Evolutionary conservation across 345 rosid species (phyloP).

Genomic region (Conringia planisiliqua): DNA sequence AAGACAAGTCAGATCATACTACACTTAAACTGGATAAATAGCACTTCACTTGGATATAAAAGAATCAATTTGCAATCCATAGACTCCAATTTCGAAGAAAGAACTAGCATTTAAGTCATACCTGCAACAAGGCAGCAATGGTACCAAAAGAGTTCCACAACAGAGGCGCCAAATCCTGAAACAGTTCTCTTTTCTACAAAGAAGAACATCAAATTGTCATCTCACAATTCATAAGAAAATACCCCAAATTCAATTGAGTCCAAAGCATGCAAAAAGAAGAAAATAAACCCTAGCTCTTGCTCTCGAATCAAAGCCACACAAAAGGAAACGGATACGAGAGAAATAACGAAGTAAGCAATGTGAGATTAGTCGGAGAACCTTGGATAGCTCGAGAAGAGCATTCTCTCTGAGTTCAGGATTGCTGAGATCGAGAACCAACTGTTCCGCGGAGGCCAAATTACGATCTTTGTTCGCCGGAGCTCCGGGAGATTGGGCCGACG

Average conservation of each 20-base stretch:
- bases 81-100: background rate
- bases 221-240: background rate
- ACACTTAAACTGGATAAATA: background rate
- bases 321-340: background rate
- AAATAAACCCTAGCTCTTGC: conserved; percentile 18
- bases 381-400: conserved; percentile 72
- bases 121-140: conserved; percentile 38
- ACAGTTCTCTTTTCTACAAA: conserved; percentile 81
- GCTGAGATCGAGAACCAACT: conserved; percentile 87
- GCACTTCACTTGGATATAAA: background rate
- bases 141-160: conserved; percentile 55
- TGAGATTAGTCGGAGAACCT: conserved; percentile 35
- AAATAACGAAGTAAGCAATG: background rate
- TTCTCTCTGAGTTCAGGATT: conserved; percentile 92
- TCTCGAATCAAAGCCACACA: background rate
- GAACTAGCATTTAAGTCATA: background rate
- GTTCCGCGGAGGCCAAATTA: conserved; percentile 88
- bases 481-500: conserved; percentile 38
- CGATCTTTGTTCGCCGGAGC: conserved; percentile 71
- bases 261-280: background rate
- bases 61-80: background rate
- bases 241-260: background rate
- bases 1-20: background rate
- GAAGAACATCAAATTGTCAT: background rate
- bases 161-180: conserved; percentile 95